Base-by-base conservation (phyloP, 306 rosid species). In the Medicago ruthenica region DNA sequence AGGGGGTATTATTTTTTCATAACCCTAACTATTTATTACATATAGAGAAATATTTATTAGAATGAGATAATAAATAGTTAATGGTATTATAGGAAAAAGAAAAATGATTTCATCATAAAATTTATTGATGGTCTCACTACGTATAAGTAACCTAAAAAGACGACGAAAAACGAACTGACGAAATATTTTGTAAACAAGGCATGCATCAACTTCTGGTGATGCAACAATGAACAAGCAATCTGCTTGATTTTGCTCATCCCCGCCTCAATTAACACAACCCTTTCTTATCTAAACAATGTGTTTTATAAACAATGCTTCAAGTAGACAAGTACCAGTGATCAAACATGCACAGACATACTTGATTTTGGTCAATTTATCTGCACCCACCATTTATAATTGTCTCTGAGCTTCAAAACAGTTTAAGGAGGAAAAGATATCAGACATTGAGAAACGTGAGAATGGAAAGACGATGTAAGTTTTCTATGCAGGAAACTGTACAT, bases 401-500 rank as follows among this genome's bases (percentile, higher is more conserved):
- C 20, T 50, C 6, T 50, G 20, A 50, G 9, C 21, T 15, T 50
- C 55, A 50, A 50, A 50, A 50, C 36, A 15, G 5, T 6, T 40
- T 21, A 21, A 73, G 67, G 67, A 51, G 60, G 24, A 44, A 59
- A 59, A 34, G 58, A 37, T 21, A 61, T 6, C 1, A 34, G 62
- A 24, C 44, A 61, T 34, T 34, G 44, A 50, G 55, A 50, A 50
- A 15, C 55, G 8, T 31, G n/a, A 50, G 18, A 14, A 50, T 15
- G 55, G 55, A 15, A 15, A 50, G 17, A 50, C 20, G n/a, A 34
- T 34, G 37, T 34, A 34, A 50, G 20, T 50, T 18, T 8, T 57
- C 15, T 69, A 47, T 21, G 14, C 31, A 16, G 67, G 40, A 77
- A 77, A 76, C 74, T 27, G 16, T 34, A 62, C 55, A 21, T 37